Percentiles rank a stretch among this genome's conserved stretches.
Conservation (phyloP, 192 early-diverging fungal species). For the Phycomyces blakesleeanus region DNA sequence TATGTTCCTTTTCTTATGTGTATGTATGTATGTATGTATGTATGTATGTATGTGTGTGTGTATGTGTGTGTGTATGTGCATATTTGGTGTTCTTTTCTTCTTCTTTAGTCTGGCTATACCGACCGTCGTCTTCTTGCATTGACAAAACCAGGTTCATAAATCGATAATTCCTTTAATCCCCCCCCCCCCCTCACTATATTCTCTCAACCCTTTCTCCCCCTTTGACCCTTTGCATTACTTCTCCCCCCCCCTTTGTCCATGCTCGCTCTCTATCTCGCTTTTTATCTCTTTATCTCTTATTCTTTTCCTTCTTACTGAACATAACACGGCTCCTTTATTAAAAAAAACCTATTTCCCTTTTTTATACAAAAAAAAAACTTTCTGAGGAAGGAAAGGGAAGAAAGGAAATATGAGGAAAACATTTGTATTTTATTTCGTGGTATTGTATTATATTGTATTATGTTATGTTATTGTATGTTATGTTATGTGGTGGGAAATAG, state of each 20-base stretch:
- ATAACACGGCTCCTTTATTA: neutral
- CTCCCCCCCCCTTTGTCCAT: constrained; percentile 1
- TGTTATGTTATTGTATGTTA: too few species aligned
- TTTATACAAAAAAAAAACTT: too few species aligned
- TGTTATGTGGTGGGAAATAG: too few species aligned
- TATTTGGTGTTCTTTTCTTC: too few species aligned
- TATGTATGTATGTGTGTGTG: too few species aligned
- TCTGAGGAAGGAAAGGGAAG: too few species aligned
- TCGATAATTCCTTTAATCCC: neutral
- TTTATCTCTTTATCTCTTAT: constrained; percentile 4
- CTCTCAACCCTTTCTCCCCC: neutral
- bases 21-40: too few species aligned
- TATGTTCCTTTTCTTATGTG: neutral
- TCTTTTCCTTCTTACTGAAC: constrained; percentile 1
- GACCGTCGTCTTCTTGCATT: constrained; percentile 35
- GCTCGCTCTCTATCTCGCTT: neutral
- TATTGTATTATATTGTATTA: too few species aligned
- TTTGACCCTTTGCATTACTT: constrained; percentile 9
- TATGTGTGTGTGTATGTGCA: too few species aligned
- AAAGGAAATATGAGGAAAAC: too few species aligned
- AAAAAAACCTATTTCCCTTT: neutral
- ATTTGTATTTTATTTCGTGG: too few species aligned
- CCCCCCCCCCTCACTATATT: neutral
- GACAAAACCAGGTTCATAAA: constrained; percentile 18
- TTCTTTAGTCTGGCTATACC: constrained; percentile 39